Evolutionary conservation across 2,329 filamentous ascomycete species (phyloP).

Genomic region (Alternaria tenuissima): DNA sequence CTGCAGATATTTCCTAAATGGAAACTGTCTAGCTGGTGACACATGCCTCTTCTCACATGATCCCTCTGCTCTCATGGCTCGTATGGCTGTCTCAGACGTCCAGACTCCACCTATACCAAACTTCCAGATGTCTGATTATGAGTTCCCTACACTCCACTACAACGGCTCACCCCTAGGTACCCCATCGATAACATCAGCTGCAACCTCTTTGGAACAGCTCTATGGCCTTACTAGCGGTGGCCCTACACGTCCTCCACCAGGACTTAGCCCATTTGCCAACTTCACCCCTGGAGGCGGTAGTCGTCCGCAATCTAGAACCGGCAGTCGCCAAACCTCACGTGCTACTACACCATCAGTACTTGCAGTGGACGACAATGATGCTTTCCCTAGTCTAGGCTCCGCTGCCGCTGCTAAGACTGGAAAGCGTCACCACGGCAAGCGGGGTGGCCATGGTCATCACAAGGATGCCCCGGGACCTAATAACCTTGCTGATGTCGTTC

Average conservation of each 20-base stretch:
- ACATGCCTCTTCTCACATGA: slow-evolving; percentile 98
- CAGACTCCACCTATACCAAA: slow-evolving; percentile 71
- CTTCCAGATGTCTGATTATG: slow-evolving; percentile 83
- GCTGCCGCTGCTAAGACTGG: slow-evolving; percentile 74
- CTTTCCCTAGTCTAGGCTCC: slow-evolving; percentile 88
- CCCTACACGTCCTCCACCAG: slow-evolving; percentile 69
- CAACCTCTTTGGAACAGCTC: slow-evolving; percentile 54
- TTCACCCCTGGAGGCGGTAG: slow-evolving; percentile 64
- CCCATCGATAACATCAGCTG: slow-evolving; percentile 51
- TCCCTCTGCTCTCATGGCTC: slow-evolving; percentile 83
- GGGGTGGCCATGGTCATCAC: slow-evolving; percentile 75
- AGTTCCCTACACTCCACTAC: slow-evolving; percentile 77
- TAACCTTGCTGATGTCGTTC: slow-evolving; percentile 91
- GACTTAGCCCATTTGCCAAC: slow-evolving; percentile 69
- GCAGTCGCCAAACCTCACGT: slow-evolving; percentile 78
- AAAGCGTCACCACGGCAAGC: slow-evolving; percentile 94
- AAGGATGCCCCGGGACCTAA: slow-evolving; percentile 66
- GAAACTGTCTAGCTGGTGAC: slow-evolving; percentile 91
- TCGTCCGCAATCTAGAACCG: slow-evolving; percentile 80
- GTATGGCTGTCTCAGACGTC: slow-evolving; percentile 76
- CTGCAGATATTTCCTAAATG: slow-evolving; percentile 89
- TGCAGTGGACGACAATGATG: slow-evolving; percentile 91
- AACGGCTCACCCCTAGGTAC: slow-evolving; percentile 54
- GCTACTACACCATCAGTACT: slow-evolving; percentile 72
- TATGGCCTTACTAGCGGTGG: slow-evolving; percentile 47